Percentiles rank a stretch among this genome's conserved stretches.
Evolutionary conservation across 2,329 filamentous ascomycete species (phyloP).

Genomic region (Neopestalotiopsis clavispora): DNA sequence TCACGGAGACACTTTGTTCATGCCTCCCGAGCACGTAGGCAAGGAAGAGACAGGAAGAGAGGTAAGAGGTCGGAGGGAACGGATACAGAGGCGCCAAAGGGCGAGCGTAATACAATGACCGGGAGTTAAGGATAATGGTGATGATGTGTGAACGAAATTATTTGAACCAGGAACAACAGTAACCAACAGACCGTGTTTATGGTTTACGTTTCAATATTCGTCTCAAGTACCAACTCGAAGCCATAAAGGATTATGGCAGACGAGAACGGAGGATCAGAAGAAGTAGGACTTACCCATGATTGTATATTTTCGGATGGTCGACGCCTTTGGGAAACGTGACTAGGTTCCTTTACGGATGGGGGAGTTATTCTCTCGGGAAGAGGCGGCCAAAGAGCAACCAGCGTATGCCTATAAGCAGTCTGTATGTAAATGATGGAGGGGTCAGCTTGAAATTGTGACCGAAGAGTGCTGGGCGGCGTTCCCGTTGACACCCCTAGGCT

Average conservation of each 20-base stretch:
- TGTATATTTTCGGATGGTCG: conserved; percentile 15
- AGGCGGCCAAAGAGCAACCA: conserved; percentile 2
- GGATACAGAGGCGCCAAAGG: conserved; percentile 22
- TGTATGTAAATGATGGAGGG: conserved; percentile 11
- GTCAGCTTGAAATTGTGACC: conserved; percentile 18
- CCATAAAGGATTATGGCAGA: neutral
- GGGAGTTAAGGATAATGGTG: neutral
- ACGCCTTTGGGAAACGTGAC: conserved; percentile 12
- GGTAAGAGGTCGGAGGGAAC: conserved; percentile 30
- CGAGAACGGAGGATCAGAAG: conserved; percentile 3
- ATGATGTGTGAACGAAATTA: neutral
- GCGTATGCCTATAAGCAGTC: conserved; percentile 8
- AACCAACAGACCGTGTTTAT: neutral
- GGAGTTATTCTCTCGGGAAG: conserved; percentile 13
- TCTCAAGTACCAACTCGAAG: neutral
- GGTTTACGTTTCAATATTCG: neutral
- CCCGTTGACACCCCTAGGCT: conserved; percentile 11
- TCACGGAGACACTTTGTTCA: conserved; percentile 38
- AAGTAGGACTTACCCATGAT: conserved; percentile 20
- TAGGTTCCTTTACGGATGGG: neutral
- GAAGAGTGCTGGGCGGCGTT: conserved; percentile 17
- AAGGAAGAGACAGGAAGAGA: conserved; percentile 25
- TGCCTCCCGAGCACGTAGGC: conserved; percentile 31
- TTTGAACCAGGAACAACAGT: neutral
- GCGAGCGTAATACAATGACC: conserved; percentile 16